These are phyloP conservation scores for Eucalyptus tenuipes DNA, from an alignment of 345 rosid species.

Conservation along the genomic window DNA sequence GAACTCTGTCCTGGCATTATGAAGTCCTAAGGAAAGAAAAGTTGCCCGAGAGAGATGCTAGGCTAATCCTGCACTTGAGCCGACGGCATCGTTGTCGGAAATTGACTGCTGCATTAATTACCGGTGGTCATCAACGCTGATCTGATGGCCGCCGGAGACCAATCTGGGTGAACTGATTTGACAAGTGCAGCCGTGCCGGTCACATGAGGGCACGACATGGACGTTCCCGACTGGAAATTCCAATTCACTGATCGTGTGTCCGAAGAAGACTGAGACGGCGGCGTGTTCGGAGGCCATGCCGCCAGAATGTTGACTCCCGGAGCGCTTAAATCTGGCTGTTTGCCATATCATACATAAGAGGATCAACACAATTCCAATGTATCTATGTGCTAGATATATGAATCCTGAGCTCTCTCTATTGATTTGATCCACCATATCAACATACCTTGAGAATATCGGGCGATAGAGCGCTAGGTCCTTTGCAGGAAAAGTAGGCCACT, in stretches of 20 bases:
- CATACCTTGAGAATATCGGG: constrained; percentile 63
- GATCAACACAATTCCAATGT: not conserved
- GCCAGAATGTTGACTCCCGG: constrained; percentile 62
- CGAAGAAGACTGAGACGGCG: constrained; percentile 14
- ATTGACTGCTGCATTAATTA: not conserved
- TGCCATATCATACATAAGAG: not conserved
- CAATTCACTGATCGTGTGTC: constrained; percentile 27
- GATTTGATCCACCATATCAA: not conserved
- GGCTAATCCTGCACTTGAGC: not conserved
- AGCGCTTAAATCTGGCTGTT: constrained; percentile 62
- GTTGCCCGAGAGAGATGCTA: not conserved
- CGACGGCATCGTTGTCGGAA: not conserved
- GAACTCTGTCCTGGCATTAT: not conserved
- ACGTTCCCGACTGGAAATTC: constrained; percentile 64
- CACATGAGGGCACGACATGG: constrained; percentile 76
- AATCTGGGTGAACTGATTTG: constrained; percentile 46
- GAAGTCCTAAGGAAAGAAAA: not conserved
- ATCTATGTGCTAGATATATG: not conserved
- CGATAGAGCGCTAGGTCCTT: constrained; percentile 48
- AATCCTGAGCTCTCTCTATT: not conserved
- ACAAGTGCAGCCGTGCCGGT: constrained; percentile 52
- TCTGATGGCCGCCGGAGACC: constrained; percentile 70
- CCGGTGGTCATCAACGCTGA: constrained; percentile 79
- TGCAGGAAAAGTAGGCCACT: constrained; percentile 28
- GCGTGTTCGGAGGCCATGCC: constrained; percentile 61